Conservation (phyloP, 2,329 filamentous ascomycete genomes). For the Fusarium illudens region DNA sequence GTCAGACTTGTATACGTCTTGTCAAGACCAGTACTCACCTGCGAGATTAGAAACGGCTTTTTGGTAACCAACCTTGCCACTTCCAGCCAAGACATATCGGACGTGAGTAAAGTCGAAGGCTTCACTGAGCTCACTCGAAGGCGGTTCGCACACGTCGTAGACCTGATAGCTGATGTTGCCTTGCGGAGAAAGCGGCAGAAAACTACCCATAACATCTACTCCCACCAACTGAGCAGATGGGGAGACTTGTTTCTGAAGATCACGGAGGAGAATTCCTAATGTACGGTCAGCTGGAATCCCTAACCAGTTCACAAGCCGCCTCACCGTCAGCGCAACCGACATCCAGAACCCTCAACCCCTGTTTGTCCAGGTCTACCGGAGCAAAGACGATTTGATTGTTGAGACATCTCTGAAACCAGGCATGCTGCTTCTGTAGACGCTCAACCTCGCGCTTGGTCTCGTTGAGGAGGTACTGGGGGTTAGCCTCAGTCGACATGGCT, state of each 20-base stretch:
- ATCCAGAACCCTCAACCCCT: conserved; percentile 6
- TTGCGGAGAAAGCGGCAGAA: not conserved
- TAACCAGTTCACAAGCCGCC: rapidly evolving
- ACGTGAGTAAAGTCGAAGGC: conserved; percentile 13
- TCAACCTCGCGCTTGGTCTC: conserved; percentile 10
- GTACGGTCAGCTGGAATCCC: rapidly evolving
- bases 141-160: conserved; percentile 7
- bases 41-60: not conserved
- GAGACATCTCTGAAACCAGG: conserved; percentile 20
- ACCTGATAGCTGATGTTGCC: not conserved
- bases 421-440: conserved; percentile 20
- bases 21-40: not conserved
- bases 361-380: not conserved
- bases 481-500: not conserved
- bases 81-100: conserved; percentile 8
- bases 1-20: not conserved
- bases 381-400: conserved; percentile 11
- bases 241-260: conserved; percentile 10
- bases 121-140: not conserved
- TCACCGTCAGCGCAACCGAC: conserved; percentile 24
- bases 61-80: not conserved
- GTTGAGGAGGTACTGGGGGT: conserved; percentile 8
- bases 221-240: conserved; percentile 24
- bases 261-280: conserved; percentile 7
- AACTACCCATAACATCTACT: conserved; percentile 13